Base-by-base conservation (phyloP, 2,329 filamentous ascomycete genomes). In the Ceratocystis ficicola region DNA sequence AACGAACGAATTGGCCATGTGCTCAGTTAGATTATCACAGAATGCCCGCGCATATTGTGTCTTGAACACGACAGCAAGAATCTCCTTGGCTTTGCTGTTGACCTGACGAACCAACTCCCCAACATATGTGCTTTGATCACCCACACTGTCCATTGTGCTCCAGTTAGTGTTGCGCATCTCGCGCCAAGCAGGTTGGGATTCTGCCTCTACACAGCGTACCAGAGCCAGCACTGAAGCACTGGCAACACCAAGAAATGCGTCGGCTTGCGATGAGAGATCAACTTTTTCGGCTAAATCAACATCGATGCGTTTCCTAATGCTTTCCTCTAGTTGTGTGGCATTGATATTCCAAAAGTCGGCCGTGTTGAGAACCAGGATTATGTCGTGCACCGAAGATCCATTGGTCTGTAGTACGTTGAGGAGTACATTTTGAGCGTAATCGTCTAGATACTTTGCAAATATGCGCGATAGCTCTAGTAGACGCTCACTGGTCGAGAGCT, bases 111-210 rank as follows among this genome's bases (percentile, higher is more conserved):
- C 77, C 2, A 99, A 79, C 74, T 95, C 90, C 7, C 85, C 84
- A 30, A 97, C 90, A 71, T 96, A 99, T 0, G 88, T 86, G 75
- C 91, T 96, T 73, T 96, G 91, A 74, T 99, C 94, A 57, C 90
- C 90, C 3, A 96, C 94, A 68, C 83, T 88, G 71, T 97, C 94
- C 80, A 99, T 89, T 69, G 88, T 91, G 74, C 87, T 89, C 94
- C 94, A 99, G 62, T 92, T 89, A 0, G 88, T 95, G 73, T 96
- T 96, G 69, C 87, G 88, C 94, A 99, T 99, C 77, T 97, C 94
- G 66, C 92, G 85, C 94, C 93, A 99, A 17, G 87, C 86, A 0
- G 88, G 84, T 69, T 97, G 93, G 71, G 91, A 88, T 64, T 88
- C 87, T 0, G 86, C 74, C 73, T 96, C 92, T 3, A 96, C 89